Conservation (phyloP, 768 basidiomycete genomes). For the Tricholoma sp. region DNA sequence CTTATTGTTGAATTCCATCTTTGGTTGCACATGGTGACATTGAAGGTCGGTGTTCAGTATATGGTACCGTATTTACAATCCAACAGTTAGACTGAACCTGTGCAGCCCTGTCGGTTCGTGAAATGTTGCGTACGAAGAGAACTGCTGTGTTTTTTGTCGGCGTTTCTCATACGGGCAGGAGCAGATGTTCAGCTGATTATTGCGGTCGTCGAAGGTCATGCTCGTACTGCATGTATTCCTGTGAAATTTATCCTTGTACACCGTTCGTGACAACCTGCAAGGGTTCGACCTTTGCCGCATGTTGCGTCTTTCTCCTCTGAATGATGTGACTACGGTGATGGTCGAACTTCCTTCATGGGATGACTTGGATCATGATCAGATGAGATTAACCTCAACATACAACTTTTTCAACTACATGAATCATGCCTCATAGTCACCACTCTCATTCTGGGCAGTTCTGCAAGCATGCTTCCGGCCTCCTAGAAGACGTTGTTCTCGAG, state of each 20-base stretch:
- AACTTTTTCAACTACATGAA: too few species aligned
- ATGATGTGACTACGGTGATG: too few species aligned
- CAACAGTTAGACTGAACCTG: not conserved
- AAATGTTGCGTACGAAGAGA: not conserved
- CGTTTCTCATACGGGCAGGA: not conserved
- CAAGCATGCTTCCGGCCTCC: constrained; percentile 74
- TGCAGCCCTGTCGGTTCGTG: not conserved
- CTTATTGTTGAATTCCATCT: not conserved
- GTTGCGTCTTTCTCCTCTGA: too few species aligned
- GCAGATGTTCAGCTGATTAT: not conserved
- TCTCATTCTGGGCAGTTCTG: constrained; percentile 95
- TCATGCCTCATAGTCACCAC: constrained; percentile 70
- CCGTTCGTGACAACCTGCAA: not conserved
- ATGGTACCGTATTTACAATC: constrained; percentile 1
- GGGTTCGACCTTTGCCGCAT: not conserved
- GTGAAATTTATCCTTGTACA: not conserved
- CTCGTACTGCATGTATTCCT: not conserved
- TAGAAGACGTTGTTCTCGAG: constrained; percentile 77
- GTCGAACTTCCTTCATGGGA: too few species aligned
- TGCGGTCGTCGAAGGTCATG: not conserved
- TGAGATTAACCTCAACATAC: too few species aligned
- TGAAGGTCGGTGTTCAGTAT: not conserved
- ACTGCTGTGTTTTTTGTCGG: not conserved
- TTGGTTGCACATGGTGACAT: not conserved
- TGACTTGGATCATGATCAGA: too few species aligned